Conservation (phyloP, 2,329 filamentous ascomycete genomes). For the Ambrosiella cleistominuta region DNA sequence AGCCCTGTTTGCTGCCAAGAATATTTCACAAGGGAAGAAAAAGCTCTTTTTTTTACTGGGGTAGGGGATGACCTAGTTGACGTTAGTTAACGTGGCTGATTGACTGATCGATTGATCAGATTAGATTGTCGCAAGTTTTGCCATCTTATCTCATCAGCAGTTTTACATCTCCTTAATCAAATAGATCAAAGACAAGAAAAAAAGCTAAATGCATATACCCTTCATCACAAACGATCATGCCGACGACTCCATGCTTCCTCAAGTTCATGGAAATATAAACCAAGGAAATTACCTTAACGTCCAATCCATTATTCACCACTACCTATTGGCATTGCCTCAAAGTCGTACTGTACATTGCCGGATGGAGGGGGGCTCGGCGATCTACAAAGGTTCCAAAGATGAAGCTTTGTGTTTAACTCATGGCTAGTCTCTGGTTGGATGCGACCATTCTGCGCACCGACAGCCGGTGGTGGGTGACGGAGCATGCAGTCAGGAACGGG, state of each 20-base stretch:
- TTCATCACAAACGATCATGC: not conserved
- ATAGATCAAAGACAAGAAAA: too few species aligned
- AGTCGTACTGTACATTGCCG: not conserved
- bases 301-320: too few species aligned
- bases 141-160: not conserved
- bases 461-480: not conserved
- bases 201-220: too few species aligned
- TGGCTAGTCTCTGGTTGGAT: too few species aligned
- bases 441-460: not conserved
- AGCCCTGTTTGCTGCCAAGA: too few species aligned
- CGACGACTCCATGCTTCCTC: not conserved
- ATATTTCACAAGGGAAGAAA: too few species aligned
- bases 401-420: not conserved
- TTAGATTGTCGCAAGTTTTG: not conserved
- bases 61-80: not conserved
- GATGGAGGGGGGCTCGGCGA: not conserved
- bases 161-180: not conserved
- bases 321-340: not conserved
- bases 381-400: not conserved
- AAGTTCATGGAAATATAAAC: too few species aligned
- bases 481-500: too few species aligned
- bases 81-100: not conserved
- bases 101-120: not conserved
- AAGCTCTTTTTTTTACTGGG: too few species aligned
- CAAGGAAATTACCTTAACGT: too few species aligned